A percentile compares a stretch with the other conserved stretches of the same genome.
These are phyloP conservation scores for Meyerozyma guilliermondii DNA, from an alignment of 1,139 yeast genomes.

Conservation along the genomic window DNA sequence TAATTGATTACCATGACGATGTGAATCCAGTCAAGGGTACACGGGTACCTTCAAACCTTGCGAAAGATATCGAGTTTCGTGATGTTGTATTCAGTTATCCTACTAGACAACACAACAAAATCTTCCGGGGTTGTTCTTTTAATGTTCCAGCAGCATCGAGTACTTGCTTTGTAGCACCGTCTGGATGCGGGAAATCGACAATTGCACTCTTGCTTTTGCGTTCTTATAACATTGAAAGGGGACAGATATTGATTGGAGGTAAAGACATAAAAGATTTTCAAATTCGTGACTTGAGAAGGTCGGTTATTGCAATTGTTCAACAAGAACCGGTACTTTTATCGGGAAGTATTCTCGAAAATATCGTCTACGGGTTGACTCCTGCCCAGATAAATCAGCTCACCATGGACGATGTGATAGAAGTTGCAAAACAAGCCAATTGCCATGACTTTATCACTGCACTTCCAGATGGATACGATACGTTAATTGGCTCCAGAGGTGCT, in stretches of 20 bases:
- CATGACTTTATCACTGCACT: slow-evolving; percentile 47
- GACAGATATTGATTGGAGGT: slow-evolving; percentile 65
- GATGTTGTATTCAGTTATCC: slow-evolving; percentile 78
- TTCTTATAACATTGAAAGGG: slow-evolving; percentile 54
- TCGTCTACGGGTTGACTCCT: slow-evolving; percentile 67
- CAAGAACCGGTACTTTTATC: slow-evolving; percentile 84
- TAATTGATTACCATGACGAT: slow-evolving; percentile 39
- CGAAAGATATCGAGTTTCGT: slow-evolving; percentile 59
- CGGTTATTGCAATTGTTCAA: slow-evolving; percentile 74
- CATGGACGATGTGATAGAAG: slow-evolving; percentile 39
- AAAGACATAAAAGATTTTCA: slow-evolving; percentile 58
- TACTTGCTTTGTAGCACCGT: slow-evolving; percentile 85
- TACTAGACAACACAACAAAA: slow-evolving; percentile 72
- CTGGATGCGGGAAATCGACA: slow-evolving; percentile 91
- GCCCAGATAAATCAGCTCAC: slow-evolving; percentile 39
- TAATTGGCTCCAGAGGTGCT: slow-evolving; percentile 54
- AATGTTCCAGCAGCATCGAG: slow-evolving; percentile 66
- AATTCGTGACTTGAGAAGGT: slow-evolving; percentile 65
- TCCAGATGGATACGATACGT: slow-evolving; percentile 51
- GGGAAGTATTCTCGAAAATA: slow-evolving; percentile 74
- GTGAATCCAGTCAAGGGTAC: slow-evolving; percentile 41
- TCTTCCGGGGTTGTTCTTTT: slow-evolving; percentile 62
- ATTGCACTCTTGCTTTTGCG: slow-evolving; percentile 69
- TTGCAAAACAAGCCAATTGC: slow-evolving; percentile 49
- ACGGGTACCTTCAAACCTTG: slow-evolving; percentile 33